Evolutionary conservation across 192 early-diverging fungal species (phyloP).

Genomic region (Linnemannia exigua): DNA sequence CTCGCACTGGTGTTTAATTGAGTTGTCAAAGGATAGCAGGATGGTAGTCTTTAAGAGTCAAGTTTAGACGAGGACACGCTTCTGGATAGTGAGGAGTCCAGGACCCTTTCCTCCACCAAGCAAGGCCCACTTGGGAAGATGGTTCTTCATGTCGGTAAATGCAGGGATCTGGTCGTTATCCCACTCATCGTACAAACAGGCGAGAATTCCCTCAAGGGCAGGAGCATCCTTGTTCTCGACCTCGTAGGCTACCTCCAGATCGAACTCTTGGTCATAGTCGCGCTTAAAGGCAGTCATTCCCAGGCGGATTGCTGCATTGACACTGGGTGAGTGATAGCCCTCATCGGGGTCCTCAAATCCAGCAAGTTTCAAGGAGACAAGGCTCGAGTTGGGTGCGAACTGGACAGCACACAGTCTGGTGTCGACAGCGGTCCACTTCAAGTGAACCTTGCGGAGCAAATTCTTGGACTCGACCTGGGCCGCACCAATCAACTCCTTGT

Average conservation of each 20-base stretch:
- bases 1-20: background rate
- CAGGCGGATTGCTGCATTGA: conserved; percentile 6
- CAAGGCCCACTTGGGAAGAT: conserved; percentile 50
- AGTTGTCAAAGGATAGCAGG: background rate
- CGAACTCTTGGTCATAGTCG: conserved; percentile 30
- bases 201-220: conserved; percentile 37
- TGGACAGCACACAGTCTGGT: conserved; percentile 51
- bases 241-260: conserved; percentile 29
- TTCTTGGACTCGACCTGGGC: conserved; percentile 15
- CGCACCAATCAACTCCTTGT: conserved; percentile 5
- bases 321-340: background rate
- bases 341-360: conserved; percentile 45
- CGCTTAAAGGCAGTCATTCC: conserved; percentile 35
- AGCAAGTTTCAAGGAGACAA: conserved; percentile 30
- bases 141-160: conserved; percentile 52
- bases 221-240: conserved; percentile 35
- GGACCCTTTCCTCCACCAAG: conserved; percentile 56
- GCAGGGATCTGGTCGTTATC: conserved; percentile 61
- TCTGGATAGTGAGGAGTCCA: conserved; percentile 46
- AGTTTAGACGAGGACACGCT: conserved; percentile 28
- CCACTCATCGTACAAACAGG: conserved; percentile 70
- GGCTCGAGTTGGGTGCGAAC: conserved; percentile 14
- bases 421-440: conserved; percentile 47
- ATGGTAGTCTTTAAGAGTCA: background rate
- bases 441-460: conserved; percentile 31